Evolutionary conservation across 257 asterid species (phyloP).

Genomic region (Thymus mandschuricus): DNA sequence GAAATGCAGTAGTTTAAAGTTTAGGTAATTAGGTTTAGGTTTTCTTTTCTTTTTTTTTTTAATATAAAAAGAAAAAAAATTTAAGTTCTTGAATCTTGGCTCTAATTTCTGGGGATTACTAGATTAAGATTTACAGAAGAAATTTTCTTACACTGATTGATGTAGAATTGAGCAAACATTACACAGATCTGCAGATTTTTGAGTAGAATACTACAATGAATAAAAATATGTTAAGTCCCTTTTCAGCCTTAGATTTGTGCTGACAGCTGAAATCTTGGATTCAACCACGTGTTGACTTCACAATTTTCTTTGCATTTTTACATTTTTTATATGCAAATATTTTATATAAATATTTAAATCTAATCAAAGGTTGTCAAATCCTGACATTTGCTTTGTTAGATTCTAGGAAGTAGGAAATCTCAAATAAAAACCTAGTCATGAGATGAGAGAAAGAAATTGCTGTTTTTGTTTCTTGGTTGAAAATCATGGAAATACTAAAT

Average conservation of each 20-base stretch:
- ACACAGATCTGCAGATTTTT: neutral
- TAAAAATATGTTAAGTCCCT: slow-evolving; percentile 4
- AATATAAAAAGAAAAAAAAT: too few species aligned
- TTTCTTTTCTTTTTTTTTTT: neutral
- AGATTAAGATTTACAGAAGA: neutral
- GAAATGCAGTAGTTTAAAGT: neutral
- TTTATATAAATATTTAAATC: too few species aligned
- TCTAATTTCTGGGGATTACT: neutral
- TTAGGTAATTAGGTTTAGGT: slow-evolving; percentile 12
- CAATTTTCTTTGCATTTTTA: neutral
- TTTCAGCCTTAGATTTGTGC: slow-evolving; percentile 13
- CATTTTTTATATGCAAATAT: neutral
- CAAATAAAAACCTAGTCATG: neutral
- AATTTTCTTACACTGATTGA: neutral
- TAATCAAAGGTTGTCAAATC: neutral
- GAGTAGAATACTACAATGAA: neutral
- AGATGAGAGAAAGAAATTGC: neutral
- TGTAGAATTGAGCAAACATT: neutral
- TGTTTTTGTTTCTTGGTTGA: neutral
- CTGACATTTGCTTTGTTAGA: slow-evolving; percentile 12
- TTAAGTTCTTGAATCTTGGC: neutral
- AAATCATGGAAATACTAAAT: neutral
- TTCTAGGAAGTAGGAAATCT: slow-evolving; percentile 7
- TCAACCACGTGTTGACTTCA: slow-evolving; percentile 28
- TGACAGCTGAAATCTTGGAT: slow-evolving; percentile 23